Conservation (phyloP, 2,329 filamentous ascomycete species). For the Fusarium sp. region DNA sequence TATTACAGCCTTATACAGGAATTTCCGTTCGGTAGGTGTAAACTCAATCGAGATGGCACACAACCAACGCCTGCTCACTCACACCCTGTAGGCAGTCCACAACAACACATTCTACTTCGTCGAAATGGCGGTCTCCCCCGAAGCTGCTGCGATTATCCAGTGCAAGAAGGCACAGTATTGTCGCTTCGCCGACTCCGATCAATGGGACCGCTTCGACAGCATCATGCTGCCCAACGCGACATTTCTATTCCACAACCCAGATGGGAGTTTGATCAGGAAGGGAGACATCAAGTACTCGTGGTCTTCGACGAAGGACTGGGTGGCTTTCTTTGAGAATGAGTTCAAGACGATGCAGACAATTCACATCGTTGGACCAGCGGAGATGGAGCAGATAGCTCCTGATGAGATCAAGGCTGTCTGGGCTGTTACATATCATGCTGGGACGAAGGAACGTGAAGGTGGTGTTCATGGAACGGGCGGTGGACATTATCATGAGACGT, state of each 20-base stretch:
- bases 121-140: background rate
- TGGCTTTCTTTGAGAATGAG: background rate
- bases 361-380: slow-evolving; percentile 1
- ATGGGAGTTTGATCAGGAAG: background rate
- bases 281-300: background rate
- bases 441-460: background rate
- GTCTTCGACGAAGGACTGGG: background rate
- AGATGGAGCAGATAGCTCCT: slow-evolving; percentile 3
- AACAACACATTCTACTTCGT: accelerated
- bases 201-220: slow-evolving; percentile 12
- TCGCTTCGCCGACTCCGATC: slow-evolving; percentile 13
- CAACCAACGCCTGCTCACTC: accelerated
- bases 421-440: slow-evolving; percentile 16
- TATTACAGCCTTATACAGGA: background rate
- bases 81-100: accelerated
- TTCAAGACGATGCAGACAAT: slow-evolving; percentile 20
- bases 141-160: slow-evolving; percentile 4
- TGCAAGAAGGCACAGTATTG: slow-evolving; percentile 31
- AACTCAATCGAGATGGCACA: accelerated
- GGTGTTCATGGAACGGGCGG: slow-evolving; percentile 15
- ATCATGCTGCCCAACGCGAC: slow-evolving; percentile 18
- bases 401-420: slow-evolving; percentile 16
- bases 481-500: slow-evolving; percentile 23
- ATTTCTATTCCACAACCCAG: background rate
- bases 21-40: accelerated